phyloP scores from a whole-genome alignment of 805 yeast species.

The Limtongia smithiae region DNA sequence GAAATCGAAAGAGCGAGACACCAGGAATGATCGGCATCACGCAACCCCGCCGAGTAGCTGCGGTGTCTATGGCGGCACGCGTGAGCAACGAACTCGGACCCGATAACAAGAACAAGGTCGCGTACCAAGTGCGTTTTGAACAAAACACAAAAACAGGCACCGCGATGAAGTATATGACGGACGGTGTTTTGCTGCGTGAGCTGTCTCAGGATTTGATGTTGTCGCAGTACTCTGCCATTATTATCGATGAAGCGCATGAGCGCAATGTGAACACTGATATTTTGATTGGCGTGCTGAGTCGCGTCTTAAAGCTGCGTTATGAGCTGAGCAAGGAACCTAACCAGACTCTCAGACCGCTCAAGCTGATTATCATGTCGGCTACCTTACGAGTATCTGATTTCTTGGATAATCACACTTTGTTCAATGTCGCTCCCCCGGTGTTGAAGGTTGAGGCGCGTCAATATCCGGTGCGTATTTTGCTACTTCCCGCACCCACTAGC shows the following conservation, averaged over 20 bases:
- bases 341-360: constrained; percentile 59
- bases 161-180: constrained; percentile 84
- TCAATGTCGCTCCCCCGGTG: constrained; percentile 75
- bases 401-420: constrained; percentile 71
- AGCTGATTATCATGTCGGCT: constrained; percentile 93
- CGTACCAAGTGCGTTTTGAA: constrained; percentile 80
- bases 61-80: constrained; percentile 84
- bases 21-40: constrained; percentile 97
- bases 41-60: constrained; percentile 80
- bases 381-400: constrained; percentile 91
- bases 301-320: constrained; percentile 72
- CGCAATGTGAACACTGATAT: constrained; percentile 95
- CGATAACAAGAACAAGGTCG: constrained; percentile 63
- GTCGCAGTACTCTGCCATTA: constrained; percentile 74
- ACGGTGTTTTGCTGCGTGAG: constrained; percentile 89
- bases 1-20: constrained; percentile 53
- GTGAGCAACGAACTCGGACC: constrained; percentile 71
- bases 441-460: constrained; percentile 89
- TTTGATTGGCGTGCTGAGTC: constrained; percentile 87
- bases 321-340: constrained; percentile 36
- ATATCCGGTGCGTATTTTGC: constrained; percentile 49
- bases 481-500: no score
- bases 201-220: constrained; percentile 84
- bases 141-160: constrained; percentile 61
- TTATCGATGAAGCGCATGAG: constrained; percentile 98